phyloP scores from a whole-genome alignment of 2,329 filamentous ascomycete genomes.

The Epichloe coenophiala region DNA sequence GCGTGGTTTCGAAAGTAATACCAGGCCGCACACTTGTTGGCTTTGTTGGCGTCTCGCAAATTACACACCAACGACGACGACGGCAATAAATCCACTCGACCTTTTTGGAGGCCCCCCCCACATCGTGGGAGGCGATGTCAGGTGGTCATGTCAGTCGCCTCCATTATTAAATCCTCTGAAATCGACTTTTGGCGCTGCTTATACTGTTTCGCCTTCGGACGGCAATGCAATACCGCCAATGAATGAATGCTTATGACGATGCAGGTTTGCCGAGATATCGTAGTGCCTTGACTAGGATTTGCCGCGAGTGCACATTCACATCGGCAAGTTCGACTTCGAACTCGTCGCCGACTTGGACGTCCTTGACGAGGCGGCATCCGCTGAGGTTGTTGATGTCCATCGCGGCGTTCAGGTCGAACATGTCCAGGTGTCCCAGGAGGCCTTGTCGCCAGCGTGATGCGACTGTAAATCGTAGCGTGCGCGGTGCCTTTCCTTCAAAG shows the following conservation, averaged over 20 bases:
- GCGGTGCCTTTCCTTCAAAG: slow-evolving; percentile 35
- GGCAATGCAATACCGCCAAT: background rate
- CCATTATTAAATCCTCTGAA: background rate
- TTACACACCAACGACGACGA: no score
- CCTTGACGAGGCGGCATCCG: slow-evolving; percentile 22
- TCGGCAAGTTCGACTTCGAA: slow-evolving; percentile 42
- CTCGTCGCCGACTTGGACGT: slow-evolving; percentile 36
- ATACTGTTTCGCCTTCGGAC: background rate
- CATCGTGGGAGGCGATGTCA: background rate
- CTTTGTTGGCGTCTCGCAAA: no score
- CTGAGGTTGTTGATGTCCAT: slow-evolving; percentile 27
- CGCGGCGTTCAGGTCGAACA: slow-evolving; percentile 33
- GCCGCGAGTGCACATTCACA: slow-evolving; percentile 34
- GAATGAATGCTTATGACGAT: background rate
- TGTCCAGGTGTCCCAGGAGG: slow-evolving; percentile 31
- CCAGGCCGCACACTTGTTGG: no score
- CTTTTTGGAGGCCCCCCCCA: no score
- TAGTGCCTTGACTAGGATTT: slow-evolving; percentile 33
- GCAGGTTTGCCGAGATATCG: slow-evolving; percentile 12
- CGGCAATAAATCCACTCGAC: no score
- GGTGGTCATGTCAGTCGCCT: background rate
- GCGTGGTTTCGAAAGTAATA: no score
- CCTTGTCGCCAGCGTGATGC: slow-evolving; percentile 19
- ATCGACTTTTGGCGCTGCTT: background rate
- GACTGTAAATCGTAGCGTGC: slow-evolving; percentile 35